Evolutionary conservation across 768 basidiomycete genomes (phyloP), one percentile per base, ranked within the genome.

Genomic region (Phanerodontia chrysosporium): DNA sequence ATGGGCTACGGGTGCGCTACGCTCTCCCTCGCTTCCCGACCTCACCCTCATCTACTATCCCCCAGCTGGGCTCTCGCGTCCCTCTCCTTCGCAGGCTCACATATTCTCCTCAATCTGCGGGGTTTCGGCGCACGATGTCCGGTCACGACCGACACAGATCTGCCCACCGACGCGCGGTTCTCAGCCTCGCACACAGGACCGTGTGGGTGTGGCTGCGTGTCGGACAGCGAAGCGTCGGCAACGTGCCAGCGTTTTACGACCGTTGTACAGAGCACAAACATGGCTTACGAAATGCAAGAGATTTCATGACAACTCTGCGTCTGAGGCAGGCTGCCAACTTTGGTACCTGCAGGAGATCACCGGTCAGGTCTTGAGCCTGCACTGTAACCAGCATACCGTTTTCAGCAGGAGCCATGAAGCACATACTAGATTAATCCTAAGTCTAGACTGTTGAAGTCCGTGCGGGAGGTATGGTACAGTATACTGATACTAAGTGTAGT

Each of bases 1-100:
- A 49, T 64, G 24, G 61, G 55, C 42, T 66, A 64, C 49, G 55
- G n/a, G n/a, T n/a, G n/a, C n/a, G n/a, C n/a, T n/a, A n/a, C n/a
- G n/a, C 32, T 35, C 7, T 51, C 9, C 4, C 14, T 28, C 22
- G 27, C 32, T 25, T 27, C 25, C 49, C 3, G n/a, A n/a, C n/a
- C n/a, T n/a, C n/a, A n/a, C n/a, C n/a, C 25, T 29, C 10, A 8
- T 7, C 24, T 16, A 13, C 54, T 27, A 7, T 7, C 29, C 13
- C n/a, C 49, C 39, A 58, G 58, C 9, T 58, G 58, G 58, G 39
- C 22, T 2, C 35, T 36, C 7, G 24, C 45, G 18, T 30, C 48
- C 4, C 18, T 52, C 9, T 52, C 58, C 29, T 44, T 58, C n/a
- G 6, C 58, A 2, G 51, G 58, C 21, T 54, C 58, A 10, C 58